Evolutionary conservation across 106 monocot genomes (phyloP).

Genomic region (Acorus calamus): DNA sequence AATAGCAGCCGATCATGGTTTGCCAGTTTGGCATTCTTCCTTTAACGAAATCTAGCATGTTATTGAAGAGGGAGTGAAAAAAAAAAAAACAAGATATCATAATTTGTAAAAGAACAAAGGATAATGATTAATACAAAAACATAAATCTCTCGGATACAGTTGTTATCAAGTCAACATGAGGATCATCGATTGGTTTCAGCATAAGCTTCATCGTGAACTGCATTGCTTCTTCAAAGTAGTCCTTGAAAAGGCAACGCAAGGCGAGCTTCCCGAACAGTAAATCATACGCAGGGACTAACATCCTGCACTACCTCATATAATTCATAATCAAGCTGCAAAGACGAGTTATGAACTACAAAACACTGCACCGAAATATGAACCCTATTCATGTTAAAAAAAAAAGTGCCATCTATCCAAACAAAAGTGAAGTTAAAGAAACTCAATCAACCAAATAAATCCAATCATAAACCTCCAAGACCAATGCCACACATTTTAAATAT

Average conservation of each 20-base stretch:
- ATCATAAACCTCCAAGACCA: too few species aligned
- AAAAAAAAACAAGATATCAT: background rate
- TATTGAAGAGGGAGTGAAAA: too few species aligned
- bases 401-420: too few species aligned
- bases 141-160: constrained; percentile 46
- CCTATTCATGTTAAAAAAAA: too few species aligned
- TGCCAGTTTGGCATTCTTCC: too few species aligned
- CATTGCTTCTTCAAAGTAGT: constrained; percentile 71
- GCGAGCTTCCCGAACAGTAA: constrained; percentile 82
- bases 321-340: too few species aligned
- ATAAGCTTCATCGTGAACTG: constrained; percentile 52
- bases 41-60: too few species aligned
- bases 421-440: too few species aligned
- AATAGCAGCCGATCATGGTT: background rate
- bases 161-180: constrained; percentile 84
- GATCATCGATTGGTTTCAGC: constrained; percentile 84
- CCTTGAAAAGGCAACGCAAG: constrained; percentile 66
- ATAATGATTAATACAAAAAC: background rate
- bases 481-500: too few species aligned
- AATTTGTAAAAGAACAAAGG: background rate
- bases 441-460: too few species aligned
- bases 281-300: constrained; percentile 90
- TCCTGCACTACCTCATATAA: constrained; percentile 29
- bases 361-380: too few species aligned
- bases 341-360: too few species aligned